Percentiles rank a stretch among this genome's conserved stretches.
These are phyloP conservation scores for Thermoascus crustaceus DNA, from an alignment of 2,329 filamentous ascomycete species.

Conservation along the genomic window DNA sequence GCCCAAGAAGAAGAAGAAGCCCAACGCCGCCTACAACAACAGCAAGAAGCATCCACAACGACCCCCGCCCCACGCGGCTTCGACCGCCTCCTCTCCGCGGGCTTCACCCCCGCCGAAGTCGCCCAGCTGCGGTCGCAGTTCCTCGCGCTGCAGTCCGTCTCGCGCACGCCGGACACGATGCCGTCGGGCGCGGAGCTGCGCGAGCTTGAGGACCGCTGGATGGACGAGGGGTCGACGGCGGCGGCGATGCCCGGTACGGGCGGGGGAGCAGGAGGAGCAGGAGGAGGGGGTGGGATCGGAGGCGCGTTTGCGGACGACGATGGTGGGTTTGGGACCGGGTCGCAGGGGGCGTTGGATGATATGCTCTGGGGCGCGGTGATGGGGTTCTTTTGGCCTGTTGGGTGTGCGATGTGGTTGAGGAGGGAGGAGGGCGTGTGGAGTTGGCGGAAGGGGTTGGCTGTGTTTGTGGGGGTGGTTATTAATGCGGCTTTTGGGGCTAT, in stretches of 20 bases:
- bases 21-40: slow-evolving; percentile 9
- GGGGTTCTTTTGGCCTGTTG: slow-evolving; percentile 92
- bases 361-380: slow-evolving; percentile 81
- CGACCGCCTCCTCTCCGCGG: slow-evolving; percentile 71
- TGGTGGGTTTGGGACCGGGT: slow-evolving; percentile 35
- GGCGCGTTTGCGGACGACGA: slow-evolving; percentile 25
- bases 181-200: slow-evolving; percentile 68
- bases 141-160: slow-evolving; percentile 69
- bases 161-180: slow-evolving; percentile 82
- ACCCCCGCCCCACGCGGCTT: slow-evolving; percentile 66
- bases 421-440: slow-evolving; percentile 83
- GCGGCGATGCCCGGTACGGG: slow-evolving; percentile 38
- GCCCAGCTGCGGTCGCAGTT: slow-evolving; percentile 82
- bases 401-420: slow-evolving; percentile 74
- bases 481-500: slow-evolving; percentile 70
- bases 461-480: slow-evolving; percentile 73
- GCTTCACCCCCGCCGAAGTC: slow-evolving; percentile 77
- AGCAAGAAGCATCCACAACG: slow-evolving; percentile 28
- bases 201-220: slow-evolving; percentile 80
- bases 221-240: slow-evolving; percentile 57
- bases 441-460: slow-evolving; percentile 74
- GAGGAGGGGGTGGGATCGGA: slow-evolving; percentile 29
- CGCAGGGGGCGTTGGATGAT: slow-evolving; percentile 62
- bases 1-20: slow-evolving; percentile 2
- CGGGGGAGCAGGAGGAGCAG: slow-evolving; percentile 27